Base-by-base conservation (phyloP, 2,329 filamentous ascomycete genomes). In the Drechslerella stenobrocha region DNA sequence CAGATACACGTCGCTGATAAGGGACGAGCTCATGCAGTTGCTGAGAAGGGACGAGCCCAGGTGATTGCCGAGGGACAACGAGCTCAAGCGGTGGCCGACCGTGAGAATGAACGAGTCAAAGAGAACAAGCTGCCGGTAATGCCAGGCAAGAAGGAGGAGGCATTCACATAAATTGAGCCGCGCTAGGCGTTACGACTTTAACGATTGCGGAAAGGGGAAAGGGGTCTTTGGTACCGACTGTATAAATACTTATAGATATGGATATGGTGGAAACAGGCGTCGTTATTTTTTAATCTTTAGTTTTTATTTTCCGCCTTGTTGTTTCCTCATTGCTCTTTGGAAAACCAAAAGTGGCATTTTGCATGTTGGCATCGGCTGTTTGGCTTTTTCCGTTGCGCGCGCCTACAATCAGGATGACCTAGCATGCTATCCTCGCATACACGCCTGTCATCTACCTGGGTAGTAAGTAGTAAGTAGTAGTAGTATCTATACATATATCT, bases 251-350 rank as follows among this genome's bases (percentile, higher is more conserved):
- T 45, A 59, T 63, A 58, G 60, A 59, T 46, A 51, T 15, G 52
- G 52, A n/a, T n/a, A n/a, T n/a, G n/a, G n/a, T n/a, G 56, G 52
- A 56, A 55, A 48, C 51, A 60, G 51, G 55, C 55, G 56, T 60
- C 52, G 35, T 48, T 61, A 26, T 22, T 37, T 59, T 50, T 2
- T 22, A 53, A 13, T 59, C 47, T 35, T 51, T 11, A 5, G 22
- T 64, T 37, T 34, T 34, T 42, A 20, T 48, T 26, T 32, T 56
- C 28, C 47, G 15, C 42, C 48, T 47, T 47, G 47, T 63, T 40
- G 45, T 48, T 13, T 3, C 2, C 23, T 52, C 1, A 34, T 52
- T 20, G 1, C 4, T 26, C n/a, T n/a, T 48, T n/a, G 24, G n/a
- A n/a, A n/a, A n/a, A 34, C 11, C 13, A 58, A 59, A 61, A 61